Evolutionary conservation across 495 filamentous ascomycete species (phyloP), one percentile per base, ranked within the genome.

Genomic region (Lepraria neglecta): DNA sequence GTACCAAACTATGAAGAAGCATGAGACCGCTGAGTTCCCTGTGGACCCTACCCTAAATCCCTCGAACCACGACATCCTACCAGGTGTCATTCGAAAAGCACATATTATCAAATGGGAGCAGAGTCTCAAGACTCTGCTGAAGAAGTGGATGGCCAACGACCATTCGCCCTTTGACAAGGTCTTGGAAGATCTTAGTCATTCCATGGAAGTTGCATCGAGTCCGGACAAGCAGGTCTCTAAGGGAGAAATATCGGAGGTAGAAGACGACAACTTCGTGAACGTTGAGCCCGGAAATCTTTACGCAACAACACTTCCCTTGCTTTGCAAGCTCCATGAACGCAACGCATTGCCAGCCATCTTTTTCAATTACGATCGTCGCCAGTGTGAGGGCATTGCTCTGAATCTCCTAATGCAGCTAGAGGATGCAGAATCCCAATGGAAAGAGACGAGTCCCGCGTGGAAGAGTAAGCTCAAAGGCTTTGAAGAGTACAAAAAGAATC

Each of bases 321-420:
- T 90, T 0, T 75, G 70, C 30, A 77, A 82, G 15, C 78, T 92
- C 1, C 81, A 90, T 55, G 71, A 76, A 3, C 77, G 80, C 60
- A 77, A 80, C 58, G 87, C 85, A 3, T 76, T 92, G 6, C 89
- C 89, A 0, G 87, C 86, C 0, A 80, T 92, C 17, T 63, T 91
- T 6, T 91, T 92, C 76, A 89, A 88, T 60, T 91, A 86, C 67
- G 86, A 90, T 60, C 80, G 88, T 42, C 63, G 59, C 1, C 67
- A 70, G 21, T 92, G 88, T 61, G 87, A 91, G 70, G 64, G 65
- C 3, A 77, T 88, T 15, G 78, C 77, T 48, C 42, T 61, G 5
- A 50, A 69, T 5, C 44, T 91, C 1, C 51, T 84, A 4, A 43
- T 66, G 4, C 70, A 84, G 48, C 70, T 91, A 11, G 62, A 74